Evolutionary conservation across 176 grass and related monocot species (phyloP), one percentile per base, ranked within the genome.

Genomic region (Ananas comosus): DNA sequence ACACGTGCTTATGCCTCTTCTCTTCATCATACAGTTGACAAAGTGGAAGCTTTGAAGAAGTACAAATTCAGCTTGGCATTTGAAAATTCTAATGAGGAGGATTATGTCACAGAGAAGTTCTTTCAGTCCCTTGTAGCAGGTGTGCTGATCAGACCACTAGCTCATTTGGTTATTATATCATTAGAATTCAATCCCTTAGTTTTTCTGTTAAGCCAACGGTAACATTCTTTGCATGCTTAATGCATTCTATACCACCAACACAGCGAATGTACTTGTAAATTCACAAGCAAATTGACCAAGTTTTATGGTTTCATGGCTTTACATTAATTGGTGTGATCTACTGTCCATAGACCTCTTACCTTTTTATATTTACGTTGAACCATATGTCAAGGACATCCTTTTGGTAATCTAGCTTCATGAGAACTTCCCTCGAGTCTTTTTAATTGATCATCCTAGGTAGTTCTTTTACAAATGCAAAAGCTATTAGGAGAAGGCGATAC

Each of bases 41-140:
- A 99, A 84, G 74, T 93, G 53, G 80, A 93, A 51, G 68, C 94
- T 53, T 80, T 99, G 72, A 93, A 88, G 80, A 79, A 22, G 64
- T 99, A 99, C 82, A 99, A 88, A 86, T 99, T 99, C 78, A 99
- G 94, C 78, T 88, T 99, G 74, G 94, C 90, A 48, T 99, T 99
- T 83, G 94, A 99, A 81, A 99, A 99, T 80, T 99, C 94, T 53
- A 99, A 91, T 0, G 94, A 99, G 81, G 94, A 99, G 78, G 94
- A 99, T 75, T 99, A 99, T 7, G 84, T 99, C 64, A 99, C 94
- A 63, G 89, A 99, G 71, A 99, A 99, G 70, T 99, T 93, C 79
- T 99, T 99, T 75, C 94, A 99, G 51, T 93, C 90, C 27, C 78
- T 99, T 63, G 87, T 93, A 84, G 87, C 94, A 83, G 89, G 94